Evolutionary conservation across 306 rosid genomes (phyloP).

Genomic region (Trifolium pratense): DNA sequence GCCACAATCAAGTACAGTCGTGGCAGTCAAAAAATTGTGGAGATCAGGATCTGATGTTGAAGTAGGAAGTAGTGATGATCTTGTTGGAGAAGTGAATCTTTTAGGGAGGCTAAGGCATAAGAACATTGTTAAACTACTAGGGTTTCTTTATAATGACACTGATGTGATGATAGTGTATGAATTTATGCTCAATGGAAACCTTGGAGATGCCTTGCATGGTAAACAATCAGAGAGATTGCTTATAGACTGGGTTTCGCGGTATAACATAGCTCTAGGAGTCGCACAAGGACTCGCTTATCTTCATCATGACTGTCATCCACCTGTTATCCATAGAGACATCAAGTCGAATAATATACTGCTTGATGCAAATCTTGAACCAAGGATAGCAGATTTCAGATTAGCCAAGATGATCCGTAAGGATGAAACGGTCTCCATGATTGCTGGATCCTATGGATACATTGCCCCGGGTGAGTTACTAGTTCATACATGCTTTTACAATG

Average conservation of each 20-base stretch:
- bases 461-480: conserved; percentile 79
- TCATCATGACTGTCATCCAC: conserved; percentile 94
- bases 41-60: conserved; percentile 72
- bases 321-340: conserved; percentile 88
- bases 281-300: conserved; percentile 94
- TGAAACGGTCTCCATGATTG: conserved; percentile 94
- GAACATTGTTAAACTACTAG: conserved; percentile 82
- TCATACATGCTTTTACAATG: background rate
- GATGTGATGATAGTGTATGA: conserved; percentile 84
- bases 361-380: conserved; percentile 82
- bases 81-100: conserved; percentile 90
- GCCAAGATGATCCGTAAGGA: conserved; percentile 83
- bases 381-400: conserved; percentile 90
- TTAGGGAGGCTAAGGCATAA: conserved; percentile 91
- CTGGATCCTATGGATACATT: conserved; percentile 94
- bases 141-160: conserved; percentile 73
- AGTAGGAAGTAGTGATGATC: conserved; percentile 72
- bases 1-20: conserved; percentile 62
- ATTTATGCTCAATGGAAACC: conserved; percentile 82
- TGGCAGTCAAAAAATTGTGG: conserved; percentile 92
- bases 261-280: conserved; percentile 85
- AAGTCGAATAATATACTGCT: conserved; percentile 90
- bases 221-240: conserved; percentile 70
- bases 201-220: conserved; percentile 88
- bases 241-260: conserved; percentile 86